Base-by-base conservation (phyloP, 805 yeast genomes). In the Kodamaea fukazawae region DNA sequence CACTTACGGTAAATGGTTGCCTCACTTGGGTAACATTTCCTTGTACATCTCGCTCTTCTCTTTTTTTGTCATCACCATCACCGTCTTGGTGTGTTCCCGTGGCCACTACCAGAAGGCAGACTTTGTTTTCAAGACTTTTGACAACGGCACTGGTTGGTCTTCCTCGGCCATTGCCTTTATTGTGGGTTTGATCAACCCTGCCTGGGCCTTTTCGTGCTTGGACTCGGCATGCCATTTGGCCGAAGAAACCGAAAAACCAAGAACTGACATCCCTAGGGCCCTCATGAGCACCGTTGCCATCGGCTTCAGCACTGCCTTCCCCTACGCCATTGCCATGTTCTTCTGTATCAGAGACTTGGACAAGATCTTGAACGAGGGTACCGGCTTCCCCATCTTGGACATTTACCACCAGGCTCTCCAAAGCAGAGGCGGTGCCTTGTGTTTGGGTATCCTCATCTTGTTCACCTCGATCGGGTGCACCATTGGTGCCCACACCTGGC, bases 221-320 rank as follows among this genome's bases (percentile, higher is more conserved):
- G 73, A 67, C 51, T 56, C 63, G 17, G 71, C 71, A 11, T 57
- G 69, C 17, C 73, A 67, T 44, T 58, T 67, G 55, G 69, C 68
- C 29, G 73, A 67, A 54, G 73, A 65, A 51, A 63, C 65, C 16
- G 48, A 53, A 29, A 53, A 53, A 30, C 67, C 73, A n/a, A 61
- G 60, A 50, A 53, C 60, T 14, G 63, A 59, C 42, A 65, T 67
- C 33, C 72, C 71, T 10, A 61, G 60, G 43, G 70, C 69, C 12
- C 62, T 67, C 29, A 43, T 66, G 44, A 61, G 66, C 13, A 67
- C 73, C 10, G 70, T 67, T 29, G 60, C 70, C 38, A 64, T 67
- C 37, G 71, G 72, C 1, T 55, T 67, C 47, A 47, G 61, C 27
- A 66, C 71, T 2, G 57, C 70, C 2, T 63, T 66, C 50, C 56